Evolutionary conservation across 2,329 filamentous ascomycete species (phyloP).

Genomic region (Colletotrichum tofieldiae): DNA sequence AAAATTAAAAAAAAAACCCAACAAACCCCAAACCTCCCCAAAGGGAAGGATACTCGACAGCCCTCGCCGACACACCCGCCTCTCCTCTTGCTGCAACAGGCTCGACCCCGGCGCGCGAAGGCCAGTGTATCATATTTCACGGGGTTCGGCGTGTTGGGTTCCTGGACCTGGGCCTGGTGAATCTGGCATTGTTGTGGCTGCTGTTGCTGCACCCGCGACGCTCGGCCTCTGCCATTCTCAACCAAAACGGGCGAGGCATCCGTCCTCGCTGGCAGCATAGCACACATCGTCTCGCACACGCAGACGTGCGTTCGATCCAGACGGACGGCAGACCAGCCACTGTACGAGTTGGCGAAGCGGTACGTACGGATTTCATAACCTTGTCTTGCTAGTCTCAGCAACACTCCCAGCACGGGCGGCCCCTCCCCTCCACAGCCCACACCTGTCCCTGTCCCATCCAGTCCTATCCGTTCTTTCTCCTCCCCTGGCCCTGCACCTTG

Average conservation of each 20-base stretch:
- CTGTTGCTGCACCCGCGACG: not conserved
- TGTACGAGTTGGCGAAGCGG: constrained; percentile 12
- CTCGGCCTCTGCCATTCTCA: constrained; percentile 8
- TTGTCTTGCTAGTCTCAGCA: constrained; percentile 22
- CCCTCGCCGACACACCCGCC: constrained; percentile 21
- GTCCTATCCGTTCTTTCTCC: not conserved
- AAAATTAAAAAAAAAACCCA: not conserved
- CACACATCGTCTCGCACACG: not conserved
- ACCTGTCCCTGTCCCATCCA: constrained; percentile 6
- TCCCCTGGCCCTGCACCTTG: constrained; percentile 2
- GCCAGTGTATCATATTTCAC: constrained; percentile 28
- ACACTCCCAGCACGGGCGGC: constrained; percentile 35
- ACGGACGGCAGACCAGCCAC: constrained; percentile 3
- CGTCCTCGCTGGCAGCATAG: not conserved
- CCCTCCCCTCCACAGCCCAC: constrained; percentile 26
- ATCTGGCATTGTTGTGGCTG: constrained; percentile 24
- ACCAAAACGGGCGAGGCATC: not conserved
- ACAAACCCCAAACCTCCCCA: not conserved
- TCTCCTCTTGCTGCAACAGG: constrained; percentile 12
- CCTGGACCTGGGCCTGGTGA: not conserved
- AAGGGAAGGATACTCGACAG: constrained; percentile 1
- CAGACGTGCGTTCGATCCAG: not conserved
- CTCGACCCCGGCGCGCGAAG: constrained; percentile 7
- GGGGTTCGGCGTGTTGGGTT: not conserved
- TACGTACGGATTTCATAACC: constrained; percentile 10